Conservation (phyloP, 208 protist species). For the Trypanosoma scelopori region DNA sequence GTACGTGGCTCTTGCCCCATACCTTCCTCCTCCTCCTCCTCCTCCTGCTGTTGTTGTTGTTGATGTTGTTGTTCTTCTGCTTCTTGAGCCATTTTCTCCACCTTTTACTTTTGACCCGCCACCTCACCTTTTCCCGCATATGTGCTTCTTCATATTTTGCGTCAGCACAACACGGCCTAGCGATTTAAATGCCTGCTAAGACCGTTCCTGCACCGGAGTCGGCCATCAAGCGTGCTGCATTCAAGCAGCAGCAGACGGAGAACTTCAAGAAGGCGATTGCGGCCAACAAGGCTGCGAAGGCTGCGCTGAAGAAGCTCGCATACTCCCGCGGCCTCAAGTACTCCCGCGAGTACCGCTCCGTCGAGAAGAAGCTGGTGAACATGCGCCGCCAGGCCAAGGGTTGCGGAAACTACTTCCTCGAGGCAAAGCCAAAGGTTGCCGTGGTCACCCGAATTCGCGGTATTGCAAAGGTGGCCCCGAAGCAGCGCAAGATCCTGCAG, state of each 20-base stretch:
- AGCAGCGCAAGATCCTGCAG: slow-evolving; percentile 98
- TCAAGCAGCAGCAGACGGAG: slow-evolving; percentile 90
- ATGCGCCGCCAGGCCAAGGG: slow-evolving; percentile 88
- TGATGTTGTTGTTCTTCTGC: neutral
- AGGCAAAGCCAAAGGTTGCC: slow-evolving; percentile 98
- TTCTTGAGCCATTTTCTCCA: neutral
- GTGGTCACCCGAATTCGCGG: slow-evolving; percentile 99
- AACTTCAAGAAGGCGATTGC: slow-evolving; percentile 86
- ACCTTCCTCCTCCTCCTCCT: too few species aligned
- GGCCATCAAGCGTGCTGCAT: slow-evolving; percentile 88
- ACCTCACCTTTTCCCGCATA: neutral
- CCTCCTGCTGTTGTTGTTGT: neutral
- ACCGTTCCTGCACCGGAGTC: slow-evolving; percentile 84
- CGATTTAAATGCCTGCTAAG: slow-evolving; percentile 54
- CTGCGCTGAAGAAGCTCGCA: slow-evolving; percentile 69
- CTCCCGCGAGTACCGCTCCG: slow-evolving; percentile 94
- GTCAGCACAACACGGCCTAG: slow-evolving; percentile 2
- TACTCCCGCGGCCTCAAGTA: slow-evolving; percentile 90
- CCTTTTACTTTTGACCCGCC: neutral
- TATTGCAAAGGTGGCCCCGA: slow-evolving; percentile 98
- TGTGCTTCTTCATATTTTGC: slow-evolving; percentile 14
- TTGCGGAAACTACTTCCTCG: slow-evolving; percentile 97
- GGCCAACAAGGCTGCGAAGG: slow-evolving; percentile 67
- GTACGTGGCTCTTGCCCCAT: too few species aligned
- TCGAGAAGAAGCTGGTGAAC: slow-evolving; percentile 87